Evolutionary conservation across 768 basidiomycete species (phyloP).

Genomic region (Podaxis rugospora): DNA sequence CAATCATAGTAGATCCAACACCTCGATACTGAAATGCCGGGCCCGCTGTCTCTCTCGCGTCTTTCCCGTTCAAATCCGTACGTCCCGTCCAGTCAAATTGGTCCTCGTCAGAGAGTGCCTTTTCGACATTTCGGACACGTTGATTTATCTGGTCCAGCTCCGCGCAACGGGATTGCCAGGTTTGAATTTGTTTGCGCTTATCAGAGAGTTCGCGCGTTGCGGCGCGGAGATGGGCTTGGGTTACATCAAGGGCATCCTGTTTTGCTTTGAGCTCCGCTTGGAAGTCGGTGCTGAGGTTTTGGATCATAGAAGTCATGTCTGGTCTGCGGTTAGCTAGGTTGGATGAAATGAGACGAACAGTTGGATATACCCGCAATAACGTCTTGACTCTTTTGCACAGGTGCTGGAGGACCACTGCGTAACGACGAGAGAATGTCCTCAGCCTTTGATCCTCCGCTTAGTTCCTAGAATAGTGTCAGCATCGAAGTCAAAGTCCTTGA

Average conservation of each 20-base stretch:
- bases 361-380: slow-evolving; percentile 62
- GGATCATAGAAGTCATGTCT: slow-evolving; percentile 88
- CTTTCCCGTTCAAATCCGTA: slow-evolving; percentile 36
- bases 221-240: slow-evolving; percentile 80
- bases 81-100: slow-evolving; percentile 89
- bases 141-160: slow-evolving; percentile 82
- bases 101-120: slow-evolving; percentile 74
- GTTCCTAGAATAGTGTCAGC: slow-evolving; percentile 40
- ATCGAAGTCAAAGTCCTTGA: not conserved
- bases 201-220: slow-evolving; percentile 90
- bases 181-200: slow-evolving; percentile 79
- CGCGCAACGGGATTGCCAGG: slow-evolving; percentile 66
- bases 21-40: slow-evolving; percentile 74
- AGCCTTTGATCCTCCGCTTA: slow-evolving; percentile 62
- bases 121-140: slow-evolving; percentile 79
- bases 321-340: not conserved
- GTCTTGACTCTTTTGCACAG: slow-evolving; percentile 85
- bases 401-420: slow-evolving; percentile 68
- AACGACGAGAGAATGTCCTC: slow-evolving; percentile 79
- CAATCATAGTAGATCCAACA: slow-evolving; percentile 59
- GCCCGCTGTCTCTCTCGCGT: slow-evolving; percentile 38
- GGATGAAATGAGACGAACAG: not conserved
- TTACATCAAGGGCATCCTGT: slow-evolving; percentile 83
- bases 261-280: slow-evolving; percentile 80
- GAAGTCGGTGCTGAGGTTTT: slow-evolving; percentile 74